These are phyloP conservation scores for Daldinia sp. DNA, from an alignment of 2,329 filamentous ascomycete species.

Conservation along the genomic window DNA sequence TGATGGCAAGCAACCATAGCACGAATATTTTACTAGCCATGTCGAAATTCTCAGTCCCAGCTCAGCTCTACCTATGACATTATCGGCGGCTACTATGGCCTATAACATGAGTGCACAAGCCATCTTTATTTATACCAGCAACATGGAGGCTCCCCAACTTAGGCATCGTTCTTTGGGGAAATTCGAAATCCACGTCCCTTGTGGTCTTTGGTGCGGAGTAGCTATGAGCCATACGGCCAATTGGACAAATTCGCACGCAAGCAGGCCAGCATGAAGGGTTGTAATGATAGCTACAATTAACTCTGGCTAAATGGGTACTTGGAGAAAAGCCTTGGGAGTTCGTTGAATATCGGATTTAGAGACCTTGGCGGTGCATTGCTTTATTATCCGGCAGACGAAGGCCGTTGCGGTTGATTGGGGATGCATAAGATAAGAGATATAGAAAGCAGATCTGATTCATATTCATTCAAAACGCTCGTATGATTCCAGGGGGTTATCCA, in stretches of 20 bases:
- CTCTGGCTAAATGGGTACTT: constrained; percentile 43
- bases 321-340: constrained; percentile 19
- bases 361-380: constrained; percentile 5
- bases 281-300: constrained; percentile 9
- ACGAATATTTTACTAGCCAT: constrained; percentile 36
- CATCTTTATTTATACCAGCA: constrained; percentile 26
- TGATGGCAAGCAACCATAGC: constrained; percentile 31
- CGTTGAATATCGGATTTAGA: constrained; percentile 6
- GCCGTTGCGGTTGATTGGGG: constrained; percentile 25
- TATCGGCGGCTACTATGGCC: not conserved
- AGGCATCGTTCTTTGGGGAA: constrained; percentile 5
- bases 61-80: not conserved
- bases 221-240: constrained; percentile 7
- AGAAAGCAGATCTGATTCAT: not conserved
- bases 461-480: constrained; percentile 2
- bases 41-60: not conserved
- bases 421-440: not conserved
- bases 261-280: not conserved
- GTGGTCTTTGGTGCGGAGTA: constrained; percentile 32
- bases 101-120: not conserved
- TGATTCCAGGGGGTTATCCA: not conserved
- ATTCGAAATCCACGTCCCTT: constrained; percentile 4
- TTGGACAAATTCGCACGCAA: constrained; percentile 16
- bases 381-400: constrained; percentile 31
- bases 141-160: not conserved